Evolutionary conservation across 1,139 yeast genomes (phyloP), one percentile per base, ranked within the genome.

Genomic region (Taphrina pruni): DNA sequence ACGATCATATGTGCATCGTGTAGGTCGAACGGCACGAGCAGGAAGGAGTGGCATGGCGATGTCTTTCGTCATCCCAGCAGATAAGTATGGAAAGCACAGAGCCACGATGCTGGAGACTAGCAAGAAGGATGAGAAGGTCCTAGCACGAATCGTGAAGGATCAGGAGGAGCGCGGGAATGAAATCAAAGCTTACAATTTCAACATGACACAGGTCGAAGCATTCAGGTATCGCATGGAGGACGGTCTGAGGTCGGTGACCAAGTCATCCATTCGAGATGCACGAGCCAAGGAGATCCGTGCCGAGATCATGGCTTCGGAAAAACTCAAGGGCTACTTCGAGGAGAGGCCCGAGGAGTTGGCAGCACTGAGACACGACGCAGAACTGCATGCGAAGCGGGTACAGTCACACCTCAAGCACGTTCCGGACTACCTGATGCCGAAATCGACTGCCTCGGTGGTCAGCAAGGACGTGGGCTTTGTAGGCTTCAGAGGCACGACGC

Each of bases 11-110:
- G 88, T 92, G 55, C 99, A 95, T 79, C 86, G 99, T 77, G 86
- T 95, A 61, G 99, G 99, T 66, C 87, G 99, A 82, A 94, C 99
- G 1, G 99, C 99, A 4, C 87, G 99, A 79, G 99, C 97, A 6
- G 97, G 97, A 65, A 91, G 91, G 77, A 84, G 96, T 0, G 99
- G 99, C 71, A 93, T 92, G 86, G 89, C 98, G 0, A 84, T 95
- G 71, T 92, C 98, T 39, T 94, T 94, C 80, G 95, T 94, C 17
- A 90, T 94, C 39, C 92, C 96, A 20, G 80, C 81, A 52, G 89
- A 87, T 71, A 93, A 90, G 76, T 88, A 88, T 79, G 97, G 97
- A 46, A 91, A 90, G 76, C 97, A 94, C 80, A 91, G 88, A 77
- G 86, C 88, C 48, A 93, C 98, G 0, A 82, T 86, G 66, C 82